Evolutionary conservation across 2,329 filamentous ascomycete species (phyloP), one percentile per base, ranked within the genome.

Genomic region (Ceratocystis cacaofunesta): DNA sequence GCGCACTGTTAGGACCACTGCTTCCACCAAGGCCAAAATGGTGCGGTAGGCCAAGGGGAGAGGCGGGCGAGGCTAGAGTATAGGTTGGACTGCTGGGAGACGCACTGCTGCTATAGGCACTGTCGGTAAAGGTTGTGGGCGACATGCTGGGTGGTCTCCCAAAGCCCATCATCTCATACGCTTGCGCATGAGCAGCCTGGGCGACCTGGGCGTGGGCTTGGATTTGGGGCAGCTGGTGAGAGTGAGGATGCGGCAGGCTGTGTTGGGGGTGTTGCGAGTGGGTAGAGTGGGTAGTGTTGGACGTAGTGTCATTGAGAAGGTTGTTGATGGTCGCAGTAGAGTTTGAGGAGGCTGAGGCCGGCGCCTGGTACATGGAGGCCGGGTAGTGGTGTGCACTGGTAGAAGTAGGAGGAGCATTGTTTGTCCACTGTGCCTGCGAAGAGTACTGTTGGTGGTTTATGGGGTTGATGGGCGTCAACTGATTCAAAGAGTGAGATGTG

Each of bases 21-120:
- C 15, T 46, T 5, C 19, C 22, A 2, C 61, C 43, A 15, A 62
- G 36, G 36, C 50, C 41, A 41, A 66, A 66, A 50, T 62, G 46
- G 15, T 32, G 64, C 44, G 64, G 28, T 32, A 67, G 60, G 62
- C 65, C 65, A 43, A 67, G 28, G 5, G 65, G 65, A 2, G 65
- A 67, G 1, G 62, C 62, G 15, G 65, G 65, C 1, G 65, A 67
- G 0, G 65, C 62, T 1, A 67, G 62, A 12, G 65, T 67, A 57
- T 67, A 67, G 8, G 65, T 64, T 6, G 65, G 65, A 25, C 61
- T 64, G 43, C 61, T 64, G 19, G 65, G 65, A 19, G 65, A 64
- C 7, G 55, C 61, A 12, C 61, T 52, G 22, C 61, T 61, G 62
- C 57, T 64, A 17, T 64, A 67, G n/a, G 62, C 52, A 28, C 57